A percentile compares a stretch with the other conserved stretches of the same genome.
phyloP scores from a whole-genome alignment of 1,284 basidiomycete genomes.

The Ceratobasidium papillatum region DNA sequence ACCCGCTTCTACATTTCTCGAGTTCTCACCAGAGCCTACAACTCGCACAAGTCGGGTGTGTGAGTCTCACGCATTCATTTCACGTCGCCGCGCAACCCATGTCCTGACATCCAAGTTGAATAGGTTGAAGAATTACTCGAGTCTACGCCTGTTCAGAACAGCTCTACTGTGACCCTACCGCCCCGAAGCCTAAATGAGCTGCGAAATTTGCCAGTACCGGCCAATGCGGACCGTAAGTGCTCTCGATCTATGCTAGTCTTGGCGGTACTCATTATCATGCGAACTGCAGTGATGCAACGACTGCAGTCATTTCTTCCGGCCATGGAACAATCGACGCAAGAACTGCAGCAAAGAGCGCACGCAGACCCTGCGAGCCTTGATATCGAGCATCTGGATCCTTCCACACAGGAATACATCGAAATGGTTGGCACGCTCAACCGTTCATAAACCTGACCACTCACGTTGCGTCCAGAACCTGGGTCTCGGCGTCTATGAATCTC shows the following conservation, averaged over 20 bases:
- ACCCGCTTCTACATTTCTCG: background rate
- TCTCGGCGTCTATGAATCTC: conserved; percentile 35
- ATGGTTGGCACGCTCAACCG: background rate
- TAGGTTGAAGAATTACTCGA: conserved; percentile 23
- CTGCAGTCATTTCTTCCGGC: conserved; percentile 26
- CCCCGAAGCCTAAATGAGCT: conserved; percentile 30
- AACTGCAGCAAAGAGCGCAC: conserved; percentile 16
- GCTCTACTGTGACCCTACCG: background rate
- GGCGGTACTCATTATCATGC: background rate
- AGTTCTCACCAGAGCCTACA: conserved; percentile 20
- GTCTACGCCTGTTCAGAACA: background rate
- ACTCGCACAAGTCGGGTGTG: conserved; percentile 40
- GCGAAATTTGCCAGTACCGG: background rate
- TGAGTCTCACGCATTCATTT: conserved; percentile 25
- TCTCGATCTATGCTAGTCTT: background rate
- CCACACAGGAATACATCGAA: conserved; percentile 31
- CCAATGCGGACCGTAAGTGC: conserved; percentile 12
- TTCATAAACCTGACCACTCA: background rate
- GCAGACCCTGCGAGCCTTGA: conserved; percentile 24
- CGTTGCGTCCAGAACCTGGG: conserved; percentile 18
- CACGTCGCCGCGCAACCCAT: background rate
- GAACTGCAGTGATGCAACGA: conserved; percentile 5
- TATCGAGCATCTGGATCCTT: conserved; percentile 28
- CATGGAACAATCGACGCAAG: conserved; percentile 28
- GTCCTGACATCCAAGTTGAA: background rate